phyloP scores from a whole-genome alignment of 352 stramenopile genomes.

The Pythium dissotocum region DNA sequence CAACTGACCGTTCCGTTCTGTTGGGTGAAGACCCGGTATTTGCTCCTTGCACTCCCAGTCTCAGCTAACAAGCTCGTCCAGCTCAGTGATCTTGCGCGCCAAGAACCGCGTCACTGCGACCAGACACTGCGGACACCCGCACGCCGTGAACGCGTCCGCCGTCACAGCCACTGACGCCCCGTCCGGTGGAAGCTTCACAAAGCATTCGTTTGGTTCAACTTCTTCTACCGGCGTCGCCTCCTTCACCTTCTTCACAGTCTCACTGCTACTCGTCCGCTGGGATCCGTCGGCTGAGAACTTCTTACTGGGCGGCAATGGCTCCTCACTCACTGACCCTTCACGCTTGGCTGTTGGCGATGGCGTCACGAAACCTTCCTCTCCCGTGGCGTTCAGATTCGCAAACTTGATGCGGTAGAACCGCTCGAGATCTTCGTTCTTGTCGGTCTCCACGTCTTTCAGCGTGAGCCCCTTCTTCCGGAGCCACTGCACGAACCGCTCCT shows the following conservation, averaged over 20 bases:
- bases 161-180: background rate
- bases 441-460: background rate
- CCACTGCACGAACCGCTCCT: slow-evolving; percentile 22
- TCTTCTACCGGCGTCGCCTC: background rate
- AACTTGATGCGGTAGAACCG: slow-evolving; percentile 22
- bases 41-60: background rate
- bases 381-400: slow-evolving; percentile 12
- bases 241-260: background rate
- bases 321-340: background rate
- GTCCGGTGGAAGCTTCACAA: background rate
- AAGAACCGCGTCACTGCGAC: background rate
- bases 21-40: too few relatives aligned
- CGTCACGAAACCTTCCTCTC: background rate
- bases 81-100: background rate
- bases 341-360: background rate
- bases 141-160: background rate
- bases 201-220: background rate
- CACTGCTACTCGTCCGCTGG: background rate
- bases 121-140: slow-evolving; percentile 1
- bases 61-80: background rate
- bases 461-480: background rate
- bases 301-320: background rate
- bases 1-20: too few relatives aligned
- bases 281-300: background rate
- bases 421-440: slow-evolving; percentile 1